Percentiles rank a stretch among this genome's conserved stretches.
Evolutionary conservation across 2,329 filamentous ascomycete genomes (phyloP).

Genomic region (Bipolaris sorokiniana): DNA sequence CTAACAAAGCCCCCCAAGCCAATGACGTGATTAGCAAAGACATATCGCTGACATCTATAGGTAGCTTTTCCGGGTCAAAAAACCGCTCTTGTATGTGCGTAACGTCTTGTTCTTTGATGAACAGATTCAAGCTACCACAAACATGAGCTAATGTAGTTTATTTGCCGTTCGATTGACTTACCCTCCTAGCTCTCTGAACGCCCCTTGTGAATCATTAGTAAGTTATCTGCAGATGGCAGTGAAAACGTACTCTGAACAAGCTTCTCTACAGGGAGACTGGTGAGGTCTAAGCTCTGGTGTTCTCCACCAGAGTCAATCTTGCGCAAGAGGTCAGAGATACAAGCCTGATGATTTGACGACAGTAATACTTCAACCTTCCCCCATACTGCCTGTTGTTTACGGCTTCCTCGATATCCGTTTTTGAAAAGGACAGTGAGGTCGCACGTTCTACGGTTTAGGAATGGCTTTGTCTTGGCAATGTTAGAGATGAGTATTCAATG

Average conservation of each 20-base stretch:
- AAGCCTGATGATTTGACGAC: neutral
- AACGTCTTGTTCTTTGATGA: neutral
- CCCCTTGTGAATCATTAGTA: neutral
- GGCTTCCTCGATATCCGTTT: neutral
- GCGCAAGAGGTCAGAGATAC: neutral
- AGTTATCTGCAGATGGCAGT: too few species aligned
- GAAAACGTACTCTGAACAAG: neutral
- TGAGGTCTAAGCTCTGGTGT: neutral
- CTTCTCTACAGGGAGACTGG: neutral
- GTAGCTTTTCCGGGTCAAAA: neutral
- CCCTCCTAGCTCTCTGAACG: neutral
- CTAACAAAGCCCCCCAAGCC: slow-evolving; percentile 3
- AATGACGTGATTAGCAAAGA: neutral
- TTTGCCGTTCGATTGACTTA: neutral
- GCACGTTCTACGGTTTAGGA: neutral
- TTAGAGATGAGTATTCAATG: neutral
- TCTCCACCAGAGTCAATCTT: neutral
- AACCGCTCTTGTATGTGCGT: neutral
- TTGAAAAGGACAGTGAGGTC: neutral
- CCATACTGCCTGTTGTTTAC: neutral
- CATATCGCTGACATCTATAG: neutral
- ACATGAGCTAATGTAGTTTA: neutral
- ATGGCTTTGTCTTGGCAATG: neutral
- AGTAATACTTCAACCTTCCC: neutral
- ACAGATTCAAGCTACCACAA: neutral